phyloP scores from a whole-genome alignment of 495 filamentous ascomycete genomes.

The Cercophora samala region DNA sequence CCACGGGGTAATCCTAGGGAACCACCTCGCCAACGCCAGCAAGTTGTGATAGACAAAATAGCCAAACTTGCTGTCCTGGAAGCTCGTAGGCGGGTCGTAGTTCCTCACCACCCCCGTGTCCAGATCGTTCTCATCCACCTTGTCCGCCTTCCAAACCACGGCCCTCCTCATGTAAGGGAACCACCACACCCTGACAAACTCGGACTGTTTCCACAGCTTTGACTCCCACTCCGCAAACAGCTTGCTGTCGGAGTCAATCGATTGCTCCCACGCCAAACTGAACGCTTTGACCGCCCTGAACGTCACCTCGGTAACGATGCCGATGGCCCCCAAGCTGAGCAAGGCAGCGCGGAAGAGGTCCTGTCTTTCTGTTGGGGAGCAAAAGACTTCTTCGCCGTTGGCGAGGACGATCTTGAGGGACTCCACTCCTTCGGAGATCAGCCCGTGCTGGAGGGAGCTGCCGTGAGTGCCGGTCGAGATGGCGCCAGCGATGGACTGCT shows the following conservation, averaged over 20 bases:
- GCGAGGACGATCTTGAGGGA: conserved; percentile 76
- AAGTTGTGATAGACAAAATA: conserved; percentile 87
- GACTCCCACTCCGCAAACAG: conserved; percentile 71
- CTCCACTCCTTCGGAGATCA: conserved; percentile 72
- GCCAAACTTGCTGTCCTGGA: conserved; percentile 77
- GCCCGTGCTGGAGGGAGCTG: conserved; percentile 75
- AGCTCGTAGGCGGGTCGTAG: conserved; percentile 48
- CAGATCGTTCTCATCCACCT: conserved; percentile 24
- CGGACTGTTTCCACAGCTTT: conserved; percentile 74
- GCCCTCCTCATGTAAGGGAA: conserved; percentile 83
- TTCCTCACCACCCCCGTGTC: conserved; percentile 57
- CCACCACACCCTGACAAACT: conserved; percentile 97
- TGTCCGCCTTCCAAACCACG: conserved; percentile 80
- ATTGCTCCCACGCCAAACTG: conserved; percentile 81
- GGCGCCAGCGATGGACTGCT: conserved; percentile 89
- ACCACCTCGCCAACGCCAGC: conserved; percentile 69
- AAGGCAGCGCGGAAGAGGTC: conserved; percentile 87
- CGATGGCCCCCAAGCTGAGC: conserved; percentile 82
- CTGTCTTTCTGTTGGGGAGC: conserved; percentile 65
- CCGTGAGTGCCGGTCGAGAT: conserved; percentile 93
- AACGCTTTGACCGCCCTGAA: conserved; percentile 73
- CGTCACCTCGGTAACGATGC: conserved; percentile 84
- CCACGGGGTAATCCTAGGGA: conserved; percentile 76
- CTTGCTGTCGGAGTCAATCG: conserved; percentile 61
- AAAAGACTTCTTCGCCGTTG: conserved; percentile 71